Evolutionary conservation across 345 rosid genomes (phyloP), one percentile per base, ranked within the genome.

Genomic region (Sonneratia caseolaris): DNA sequence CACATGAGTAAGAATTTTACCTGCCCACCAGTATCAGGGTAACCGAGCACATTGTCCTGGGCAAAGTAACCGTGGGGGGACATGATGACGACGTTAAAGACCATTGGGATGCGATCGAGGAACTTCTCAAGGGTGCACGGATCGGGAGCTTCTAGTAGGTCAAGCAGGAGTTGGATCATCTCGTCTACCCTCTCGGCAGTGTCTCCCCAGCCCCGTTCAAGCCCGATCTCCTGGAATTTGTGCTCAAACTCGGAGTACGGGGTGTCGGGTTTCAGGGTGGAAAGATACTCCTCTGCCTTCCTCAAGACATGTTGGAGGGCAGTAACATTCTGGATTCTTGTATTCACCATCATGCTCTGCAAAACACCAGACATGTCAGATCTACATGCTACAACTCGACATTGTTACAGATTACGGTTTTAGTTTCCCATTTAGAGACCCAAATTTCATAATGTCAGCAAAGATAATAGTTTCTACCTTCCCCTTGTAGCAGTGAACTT

Each of bases 11-110:
- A 67, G 22, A 72, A 59, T 27, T 70, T 77, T 59, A 91, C 97
- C 92, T 93, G 98, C 79, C 98, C 98, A 71, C 98, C 98, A 1
- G 98, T 93, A 78, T 93, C 98, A 11, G 98, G 98, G 81, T 89
- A 93, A 11, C 98, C 98, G 78, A 93, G 84, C 71, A 93, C 98
- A 72, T 93, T 81, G 87, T 91, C 97, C 74, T 91, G 98, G 59
- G 97, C 98, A 48, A 93, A 93, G 86, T 85, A 93, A 43, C 98
- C 98, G 74, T 93, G 98, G 19, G 98, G 98, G 68, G 97, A 80
- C 78, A 93, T 89, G 75, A 93, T 93, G 64, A 91, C 97, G 36
- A 93, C 96, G 55, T 91, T 91, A 80, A 93, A 91, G 61, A 91
- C 98, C 98, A 93, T 91, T 0, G 97, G 97, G 22, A 93, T 78